These are phyloP conservation scores for Cucumis sativus DNA, from an alignment of 306 rosid species.

Conservation along the genomic window Cucumber_9930_V3 NC_026659.2:28541001-28541500, in stretches of 20 bases:
- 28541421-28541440: slow-evolving; percentile 61
- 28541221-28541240: slow-evolving; percentile 80
- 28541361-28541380: slow-evolving; percentile 44
- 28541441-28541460: slow-evolving; percentile 76
- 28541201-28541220: slow-evolving; percentile 70
- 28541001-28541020: slow-evolving; percentile 54
- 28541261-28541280: slow-evolving; percentile 73
- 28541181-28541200: slow-evolving; percentile 54
- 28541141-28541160: slow-evolving; percentile 53
- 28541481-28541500: slow-evolving; percentile 30
- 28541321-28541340: slow-evolving; percentile 53
- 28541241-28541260: slow-evolving; percentile 57
- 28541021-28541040: slow-evolving; percentile 49
- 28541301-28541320: slow-evolving; percentile 54
- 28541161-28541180: slow-evolving; percentile 45
- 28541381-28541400: slow-evolving; percentile 60
- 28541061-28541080: slow-evolving; percentile 90
- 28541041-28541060: slow-evolving; percentile 40
- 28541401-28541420: slow-evolving; percentile 49
- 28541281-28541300: slow-evolving; percentile 66
- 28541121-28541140: slow-evolving; percentile 72
- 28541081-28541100: slow-evolving; percentile 70
- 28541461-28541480: slow-evolving; percentile 81
- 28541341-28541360: slow-evolving; percentile 67
- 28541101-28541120: slow-evolving; percentile 49